Evolutionary conservation across 306 rosid genomes (phyloP).

Genomic region (Quercus cerris): DNA sequence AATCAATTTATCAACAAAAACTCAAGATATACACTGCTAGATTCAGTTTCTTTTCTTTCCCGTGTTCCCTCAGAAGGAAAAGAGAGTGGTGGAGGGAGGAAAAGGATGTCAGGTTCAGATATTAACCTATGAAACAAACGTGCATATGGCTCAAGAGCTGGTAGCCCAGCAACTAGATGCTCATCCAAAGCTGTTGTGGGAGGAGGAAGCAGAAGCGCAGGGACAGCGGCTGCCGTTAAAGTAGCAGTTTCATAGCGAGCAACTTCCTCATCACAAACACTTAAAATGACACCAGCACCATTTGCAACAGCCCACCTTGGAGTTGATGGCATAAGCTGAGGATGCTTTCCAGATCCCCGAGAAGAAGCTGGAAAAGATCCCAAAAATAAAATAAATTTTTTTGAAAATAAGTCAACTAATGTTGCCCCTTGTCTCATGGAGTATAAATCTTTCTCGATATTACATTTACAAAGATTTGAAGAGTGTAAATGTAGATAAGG

Average conservation of each 20-base stretch:
- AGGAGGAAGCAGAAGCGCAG: constrained; percentile 97
- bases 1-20: constrained; percentile 3
- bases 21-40: background rate
- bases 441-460: background rate
- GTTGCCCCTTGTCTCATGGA: background rate
- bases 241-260: constrained; percentile 94
- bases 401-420: constrained; percentile 6
- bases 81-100: background rate
- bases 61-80: background rate
- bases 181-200: constrained; percentile 97
- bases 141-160: constrained; percentile 99
- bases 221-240: constrained; percentile 94
- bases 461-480: background rate
- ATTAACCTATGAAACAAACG: constrained; percentile 89
- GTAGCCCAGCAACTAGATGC: constrained; percentile 95
- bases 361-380: constrained; percentile 55
- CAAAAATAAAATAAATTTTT: background rate
- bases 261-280: constrained; percentile 98
- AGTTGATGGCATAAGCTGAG: constrained; percentile 91
- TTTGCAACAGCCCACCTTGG: constrained; percentile 99
- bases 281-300: constrained; percentile 97
- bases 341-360: constrained; percentile 97
- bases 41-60: background rate
- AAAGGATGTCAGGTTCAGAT: constrained; percentile 14
- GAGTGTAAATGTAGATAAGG: background rate